Evolutionary conservation across 805 yeast species (phyloP), one percentile per base, ranked within the genome.

Genomic region (Allodekkera sacchari): DNA sequence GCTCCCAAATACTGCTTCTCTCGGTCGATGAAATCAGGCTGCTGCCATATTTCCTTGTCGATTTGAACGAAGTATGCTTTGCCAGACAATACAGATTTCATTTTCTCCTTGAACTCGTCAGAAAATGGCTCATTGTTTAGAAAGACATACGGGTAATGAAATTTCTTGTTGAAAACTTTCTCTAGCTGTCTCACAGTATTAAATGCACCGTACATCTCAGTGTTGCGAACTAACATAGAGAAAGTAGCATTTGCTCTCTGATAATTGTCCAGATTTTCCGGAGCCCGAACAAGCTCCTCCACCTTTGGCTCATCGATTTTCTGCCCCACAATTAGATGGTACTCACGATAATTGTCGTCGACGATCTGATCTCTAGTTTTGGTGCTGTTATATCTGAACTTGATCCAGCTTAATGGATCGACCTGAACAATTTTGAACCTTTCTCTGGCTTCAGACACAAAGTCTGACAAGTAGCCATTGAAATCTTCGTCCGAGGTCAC

Each of bases 61-160:
- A 76, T 67, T 69, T 28, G 51, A 56, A 71, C 78, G 44, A 74
- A 77, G 36, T 55, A 60, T 21, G 63, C 52, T 17, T 59, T 52
- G 1, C 76, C 59, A 0, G 74, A 56, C 1, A 65, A 67, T 6
- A 55, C 48, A 9, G 50, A 46, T 23, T 38, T 32, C 25, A 83
- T 61, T 14, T 50, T 48, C 4, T 53, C 42, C 47, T 63, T 78
- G 60, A 84, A 84, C 17, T 51, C 51, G 0, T 71, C 68, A 1
- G 71, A 56, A 49, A 84, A 84, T 4, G 75, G 75, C 33, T 59
- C 62, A 47, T 85, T 94, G 48, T 83, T 84, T 24, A 84, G 49
- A 37, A 84, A 80, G 2, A 83, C 83, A 59, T 84, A 84, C 0
- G 95, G 94, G 50, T 84, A 84, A 30, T 69, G 66, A 53, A 77